These are phyloP conservation scores for Magnusiomyces ingens DNA, from an alignment of 1,139 yeast species.

Conservation along the genomic window DNA sequence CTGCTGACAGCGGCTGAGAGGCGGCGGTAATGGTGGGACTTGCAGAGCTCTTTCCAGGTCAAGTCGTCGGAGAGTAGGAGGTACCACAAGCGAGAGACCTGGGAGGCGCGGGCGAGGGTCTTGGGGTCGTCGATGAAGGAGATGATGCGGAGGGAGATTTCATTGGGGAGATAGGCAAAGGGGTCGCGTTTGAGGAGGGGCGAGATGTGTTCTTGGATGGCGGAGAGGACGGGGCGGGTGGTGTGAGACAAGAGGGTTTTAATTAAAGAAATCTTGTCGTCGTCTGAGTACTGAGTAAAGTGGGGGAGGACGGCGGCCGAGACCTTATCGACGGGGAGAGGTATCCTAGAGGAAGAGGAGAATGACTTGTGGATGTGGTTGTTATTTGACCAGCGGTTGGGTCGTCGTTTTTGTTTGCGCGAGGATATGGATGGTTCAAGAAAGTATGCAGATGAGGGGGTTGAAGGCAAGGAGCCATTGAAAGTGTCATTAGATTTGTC, in stretches of 20 bases:
- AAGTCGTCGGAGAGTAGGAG: constrained; percentile 36
- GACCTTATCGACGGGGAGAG: constrained; percentile 6
- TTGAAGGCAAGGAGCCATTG: constrained; percentile 7
- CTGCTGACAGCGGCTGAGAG: constrained; percentile 33
- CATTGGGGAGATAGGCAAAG: constrained; percentile 74
- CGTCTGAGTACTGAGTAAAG: constrained; percentile 12
- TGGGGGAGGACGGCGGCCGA: constrained; percentile 10
- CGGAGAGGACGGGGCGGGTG: constrained; percentile 55
- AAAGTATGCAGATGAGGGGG: constrained; percentile 7
- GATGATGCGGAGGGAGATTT: constrained; percentile 72
- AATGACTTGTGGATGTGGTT: neutral
- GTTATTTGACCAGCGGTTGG: neutral
- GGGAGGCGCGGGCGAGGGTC: constrained; percentile 39
- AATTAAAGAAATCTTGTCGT: constrained; percentile 12
- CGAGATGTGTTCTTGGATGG: constrained; percentile 67
- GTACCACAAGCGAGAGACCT: constrained; percentile 40
- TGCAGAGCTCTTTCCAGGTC: constrained; percentile 39
- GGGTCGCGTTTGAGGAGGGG: constrained; percentile 80
- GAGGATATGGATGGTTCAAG: neutral
- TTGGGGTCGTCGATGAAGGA: constrained; percentile 63
- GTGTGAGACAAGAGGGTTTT: constrained; percentile 11
- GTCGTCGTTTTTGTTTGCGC: too few relatives aligned
- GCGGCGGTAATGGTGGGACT: constrained; percentile 35
- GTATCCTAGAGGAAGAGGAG: neutral
- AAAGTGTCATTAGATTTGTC: neutral